Conservation (phyloP, 78 protist genomes). For the Dictyostelium discoideum region dicty_2.7 NC_007091.3:4595001-4595500, state of each 20-base stretch:
- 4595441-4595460: constrained; percentile 68
- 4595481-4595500: neutral
- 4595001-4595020: neutral
- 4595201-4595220: constrained; percentile 39
- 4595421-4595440: constrained; percentile 26
- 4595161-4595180: too few relatives aligned
- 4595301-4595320: neutral
- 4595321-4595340: neutral
- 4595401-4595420: neutral
- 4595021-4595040: too few relatives aligned
- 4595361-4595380: too few relatives aligned
- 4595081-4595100: neutral
- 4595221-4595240: constrained; percentile 80
- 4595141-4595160: too few relatives aligned
- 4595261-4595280: constrained; percentile 87
- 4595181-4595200: too few relatives aligned
- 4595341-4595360: neutral
- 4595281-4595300: neutral
- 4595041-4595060: too few relatives aligned
- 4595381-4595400: too few relatives aligned
- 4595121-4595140: too few relatives aligned
- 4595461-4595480: constrained; percentile 55
- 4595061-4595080: too few relatives aligned
- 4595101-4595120: neutral
- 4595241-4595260: constrained; percentile 91